Evolutionary conservation across 2,329 filamentous ascomycete species (phyloP).

Genomic region (Neopestalotiopsis sp.): DNA sequence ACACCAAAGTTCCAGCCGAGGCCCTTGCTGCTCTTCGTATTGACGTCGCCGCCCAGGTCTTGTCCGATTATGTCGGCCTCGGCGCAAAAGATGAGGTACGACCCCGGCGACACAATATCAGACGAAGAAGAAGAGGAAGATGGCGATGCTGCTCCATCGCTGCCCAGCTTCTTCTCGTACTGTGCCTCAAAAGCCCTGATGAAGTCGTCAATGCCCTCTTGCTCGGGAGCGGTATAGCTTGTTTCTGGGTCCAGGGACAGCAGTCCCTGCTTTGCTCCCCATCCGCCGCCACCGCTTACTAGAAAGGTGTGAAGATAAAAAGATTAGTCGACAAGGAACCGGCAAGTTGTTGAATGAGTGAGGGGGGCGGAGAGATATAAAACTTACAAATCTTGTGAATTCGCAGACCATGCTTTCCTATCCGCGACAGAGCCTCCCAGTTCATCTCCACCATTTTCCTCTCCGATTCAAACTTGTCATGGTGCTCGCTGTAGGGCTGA

Average conservation of each 20-base stretch:
- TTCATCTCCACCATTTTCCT: slow-evolving; percentile 28
- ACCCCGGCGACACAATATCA: slow-evolving; percentile 66
- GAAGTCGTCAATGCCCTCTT: slow-evolving; percentile 59
- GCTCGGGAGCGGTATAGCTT: slow-evolving; percentile 51
- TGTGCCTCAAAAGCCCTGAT: slow-evolving; percentile 52
- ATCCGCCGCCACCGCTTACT: slow-evolving; percentile 83
- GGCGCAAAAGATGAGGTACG: slow-evolving; percentile 70
- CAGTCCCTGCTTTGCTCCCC: slow-evolving; percentile 80
- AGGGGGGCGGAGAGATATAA: too few relatives aligned
- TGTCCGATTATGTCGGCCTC: slow-evolving; percentile 33
- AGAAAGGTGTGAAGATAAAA: slow-evolving; percentile 21
- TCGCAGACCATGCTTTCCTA: slow-evolving; percentile 41
- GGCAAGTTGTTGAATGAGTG: neutral
- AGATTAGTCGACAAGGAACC: neutral
- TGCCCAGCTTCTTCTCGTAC: slow-evolving; percentile 19
- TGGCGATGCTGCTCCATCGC: neutral
- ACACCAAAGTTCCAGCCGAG: slow-evolving; percentile 27
- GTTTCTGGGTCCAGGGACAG: slow-evolving; percentile 78
- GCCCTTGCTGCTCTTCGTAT: neutral
- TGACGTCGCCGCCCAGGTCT: neutral
- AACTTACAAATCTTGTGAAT: slow-evolving; percentile 52
- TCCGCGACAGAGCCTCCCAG: slow-evolving; percentile 39
- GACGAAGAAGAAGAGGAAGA: slow-evolving; percentile 42
- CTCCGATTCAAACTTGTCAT: slow-evolving; percentile 30
- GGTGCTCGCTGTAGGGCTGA: slow-evolving; percentile 28